phyloP scores from a whole-genome alignment of 768 basidiomycete genomes.

The Phanerochaete sordida region DNA sequence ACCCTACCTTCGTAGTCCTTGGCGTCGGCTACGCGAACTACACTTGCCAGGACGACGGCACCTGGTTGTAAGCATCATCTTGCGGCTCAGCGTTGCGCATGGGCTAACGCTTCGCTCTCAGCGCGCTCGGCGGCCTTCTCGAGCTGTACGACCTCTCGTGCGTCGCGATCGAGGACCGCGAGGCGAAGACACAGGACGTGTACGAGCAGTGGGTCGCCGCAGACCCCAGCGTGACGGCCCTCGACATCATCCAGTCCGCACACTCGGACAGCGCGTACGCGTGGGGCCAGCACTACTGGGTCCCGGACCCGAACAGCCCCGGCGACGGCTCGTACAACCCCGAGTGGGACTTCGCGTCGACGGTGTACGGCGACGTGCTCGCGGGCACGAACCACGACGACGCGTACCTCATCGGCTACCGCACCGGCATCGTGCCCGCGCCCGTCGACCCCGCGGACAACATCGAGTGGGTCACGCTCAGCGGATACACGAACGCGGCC shows the following conservation, averaged over 20 bases:
- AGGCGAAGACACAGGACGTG: slow-evolving; percentile 27
- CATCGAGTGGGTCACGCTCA: slow-evolving; percentile 54
- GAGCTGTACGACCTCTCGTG: slow-evolving; percentile 57
- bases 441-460: slow-evolving; percentile 36
- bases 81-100: too few species aligned
- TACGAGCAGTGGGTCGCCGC: slow-evolving; percentile 29
- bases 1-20: slow-evolving; percentile 34
- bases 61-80: slow-evolving; percentile 35
- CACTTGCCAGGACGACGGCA: slow-evolving; percentile 35
- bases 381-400: slow-evolving; percentile 32
- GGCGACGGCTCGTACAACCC: slow-evolving; percentile 40
- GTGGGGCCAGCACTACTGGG: slow-evolving; percentile 57
- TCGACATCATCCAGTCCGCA: slow-evolving; percentile 14
- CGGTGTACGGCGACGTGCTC: neutral
- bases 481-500: slow-evolving; percentile 17
- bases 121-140: slow-evolving; percentile 32
- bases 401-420: slow-evolving; percentile 46
- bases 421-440: slow-evolving; percentile 36
- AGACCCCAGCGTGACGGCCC: slow-evolving; percentile 14
- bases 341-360: slow-evolving; percentile 54
- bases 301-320: slow-evolving; percentile 40
- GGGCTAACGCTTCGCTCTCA: slow-evolving; percentile 1
- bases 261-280: slow-evolving; percentile 19
- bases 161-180: slow-evolving; percentile 31
- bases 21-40: slow-evolving; percentile 49